Conservation (phyloP, 306 rosid genomes). For the Gastrolobium villosum region DNA sequence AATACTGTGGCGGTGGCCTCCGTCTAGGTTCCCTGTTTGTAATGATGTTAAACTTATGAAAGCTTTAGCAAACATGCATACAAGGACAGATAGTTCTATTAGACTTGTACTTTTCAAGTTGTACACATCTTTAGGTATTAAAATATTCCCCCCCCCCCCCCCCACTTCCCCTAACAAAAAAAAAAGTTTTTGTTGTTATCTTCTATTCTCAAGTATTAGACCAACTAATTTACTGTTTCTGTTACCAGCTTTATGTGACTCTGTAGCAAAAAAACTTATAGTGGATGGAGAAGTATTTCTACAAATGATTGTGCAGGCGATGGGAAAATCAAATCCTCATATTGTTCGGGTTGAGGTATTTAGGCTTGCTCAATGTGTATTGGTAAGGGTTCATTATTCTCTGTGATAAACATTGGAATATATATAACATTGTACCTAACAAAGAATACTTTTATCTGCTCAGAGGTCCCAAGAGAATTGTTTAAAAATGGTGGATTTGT, state of each 20-base stretch:
- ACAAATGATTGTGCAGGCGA: constrained; percentile 68
- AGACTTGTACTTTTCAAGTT: constrained; percentile 74
- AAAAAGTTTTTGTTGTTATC: constrained; percentile 23
- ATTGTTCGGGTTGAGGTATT: constrained; percentile 76
- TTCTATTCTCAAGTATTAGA: constrained; percentile 31
- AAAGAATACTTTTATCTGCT: constrained; percentile 48
- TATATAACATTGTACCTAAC: constrained; percentile 34
- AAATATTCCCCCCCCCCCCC: constrained; percentile 28
- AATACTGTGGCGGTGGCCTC: constrained; percentile 74
- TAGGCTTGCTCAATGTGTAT: constrained; percentile 79
- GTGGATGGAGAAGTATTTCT: constrained; percentile 68
- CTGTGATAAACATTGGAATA: constrained; percentile 17
- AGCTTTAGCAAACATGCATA: constrained; percentile 57
- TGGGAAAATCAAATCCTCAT: constrained; percentile 69
- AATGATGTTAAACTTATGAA: constrained; percentile 65
- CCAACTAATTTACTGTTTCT: constrained; percentile 44
- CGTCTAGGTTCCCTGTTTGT: constrained; percentile 76
- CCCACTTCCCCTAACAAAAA: neutral
- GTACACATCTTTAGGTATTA: constrained; percentile 84
- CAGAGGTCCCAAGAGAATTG: constrained; percentile 71
- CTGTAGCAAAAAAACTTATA: constrained; percentile 68
- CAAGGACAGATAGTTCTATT: constrained; percentile 50
- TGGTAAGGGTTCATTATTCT: constrained; percentile 58
- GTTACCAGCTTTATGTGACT: constrained; percentile 80
- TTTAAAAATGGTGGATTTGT: constrained; percentile 56